Percentiles rank a stretch among this genome's conserved stretches.
Evolutionary conservation across 169 alveolate species (phyloP).

Genomic region (Plasmodium gallinaceum): DNA sequence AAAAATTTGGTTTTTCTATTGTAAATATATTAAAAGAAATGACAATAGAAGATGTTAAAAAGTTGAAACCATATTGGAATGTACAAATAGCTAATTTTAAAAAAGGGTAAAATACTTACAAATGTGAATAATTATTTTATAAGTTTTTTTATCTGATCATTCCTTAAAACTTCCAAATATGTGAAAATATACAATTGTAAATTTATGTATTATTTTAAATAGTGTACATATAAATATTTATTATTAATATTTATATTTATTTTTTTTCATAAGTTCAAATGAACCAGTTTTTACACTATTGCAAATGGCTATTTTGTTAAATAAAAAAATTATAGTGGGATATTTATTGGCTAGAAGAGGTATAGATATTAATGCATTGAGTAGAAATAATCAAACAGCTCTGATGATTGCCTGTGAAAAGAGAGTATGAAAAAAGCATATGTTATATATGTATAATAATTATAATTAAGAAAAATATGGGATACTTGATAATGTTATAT

Average conservation of each 20-base stretch:
- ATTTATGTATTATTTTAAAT: background rate
- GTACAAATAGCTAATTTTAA: constrained; percentile 75
- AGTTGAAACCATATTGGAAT: constrained; percentile 73
- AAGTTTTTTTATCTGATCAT: background rate
- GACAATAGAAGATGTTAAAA: constrained; percentile 76
- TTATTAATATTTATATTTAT: background rate
- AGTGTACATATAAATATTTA: background rate
- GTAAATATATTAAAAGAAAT: constrained; percentile 24
- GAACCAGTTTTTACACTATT: constrained; percentile 68
- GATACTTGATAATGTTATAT: background rate
- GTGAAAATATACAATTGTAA: background rate
- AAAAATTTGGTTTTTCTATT: constrained; percentile 8
- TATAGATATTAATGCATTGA: constrained; percentile 69
- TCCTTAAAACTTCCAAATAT: background rate
- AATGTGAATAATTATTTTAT: background rate
- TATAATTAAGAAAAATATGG: background rate
- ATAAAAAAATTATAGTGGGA: constrained; percentile 66
- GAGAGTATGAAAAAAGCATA: constrained; percentile 13
- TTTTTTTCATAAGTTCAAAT: constrained; percentile 16
- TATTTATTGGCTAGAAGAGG: constrained; percentile 71
- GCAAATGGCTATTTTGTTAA: constrained; percentile 69
- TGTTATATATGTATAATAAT: no score
- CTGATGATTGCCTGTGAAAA: constrained; percentile 73
- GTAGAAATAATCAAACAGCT: constrained; percentile 75
- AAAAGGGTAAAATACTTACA: constrained; percentile 26